Base-by-base conservation (phyloP, 2,329 filamentous ascomycete genomes). In the Fusarium pininemorale region DNA sequence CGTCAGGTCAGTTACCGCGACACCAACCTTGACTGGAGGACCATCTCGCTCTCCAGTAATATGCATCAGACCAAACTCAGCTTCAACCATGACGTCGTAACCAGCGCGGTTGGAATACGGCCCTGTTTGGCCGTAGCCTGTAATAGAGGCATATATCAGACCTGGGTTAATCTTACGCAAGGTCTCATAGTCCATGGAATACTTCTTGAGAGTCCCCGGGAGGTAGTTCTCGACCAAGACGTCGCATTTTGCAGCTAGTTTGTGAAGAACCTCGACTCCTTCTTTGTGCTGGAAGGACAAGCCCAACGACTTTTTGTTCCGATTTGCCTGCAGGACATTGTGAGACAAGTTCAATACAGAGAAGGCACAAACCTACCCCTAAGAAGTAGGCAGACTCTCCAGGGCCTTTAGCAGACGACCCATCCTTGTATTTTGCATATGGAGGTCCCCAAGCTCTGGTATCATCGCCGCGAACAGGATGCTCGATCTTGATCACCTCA, bases 41-140 rank as follows among this genome's bases (percentile, higher is more conserved):
- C 96, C 95, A 78, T 97, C 93, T 63, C 95, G 89, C 70, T 90
- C 89, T 38, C 96, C 96, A 0, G 96, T 99, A 77, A 99, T 98
- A 84, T 99, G 96, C 96, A 99, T 99, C 64, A 99, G 85, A 2
- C 96, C 96, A 84, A 99, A 95, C 81, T 98, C 96, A 68, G 96
- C 96, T 85, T 99, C 96, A 16, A 99, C 96, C 96, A 99, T 99
- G 76, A 99, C 96, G 83, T 99, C 96, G 86, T 99, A 99, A 9
- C 96, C 96, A 7, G 96, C 95, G 20, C 96, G 89, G 73, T 91
- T 90, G 11, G 92, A 90, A 82, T 97, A 98, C 0, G 96, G 96
- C 0, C 96, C 96, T 3, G 94, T 98, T 81, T 99, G 96, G 5
- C 96, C 96, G 80, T 98, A 99, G 2, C 96, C 96, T 0, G 96